Conservation (phyloP, 176 grass and related monocot species). For the Urochloa ruziziensis region DNA sequence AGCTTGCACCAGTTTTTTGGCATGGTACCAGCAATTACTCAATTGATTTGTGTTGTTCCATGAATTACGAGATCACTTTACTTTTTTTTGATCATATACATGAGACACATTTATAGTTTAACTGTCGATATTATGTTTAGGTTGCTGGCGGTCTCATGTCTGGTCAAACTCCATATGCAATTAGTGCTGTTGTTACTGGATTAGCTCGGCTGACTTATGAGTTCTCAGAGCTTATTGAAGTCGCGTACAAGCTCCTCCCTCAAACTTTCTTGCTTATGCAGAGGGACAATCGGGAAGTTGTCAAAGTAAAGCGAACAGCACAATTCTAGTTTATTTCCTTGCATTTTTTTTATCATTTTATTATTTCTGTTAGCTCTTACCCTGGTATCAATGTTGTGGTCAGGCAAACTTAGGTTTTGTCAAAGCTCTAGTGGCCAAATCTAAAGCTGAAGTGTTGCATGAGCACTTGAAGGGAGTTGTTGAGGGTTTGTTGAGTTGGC, state of each 20-base stretch:
- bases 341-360: neutral
- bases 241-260: conserved; percentile 83
- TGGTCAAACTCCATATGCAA: conserved; percentile 74
- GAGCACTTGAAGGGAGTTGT: conserved; percentile 74
- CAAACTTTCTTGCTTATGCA: conserved; percentile 80
- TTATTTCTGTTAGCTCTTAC: neutral
- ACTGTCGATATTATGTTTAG: conserved; percentile 43
- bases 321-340: conserved; percentile 14
- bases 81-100: neutral
- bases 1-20: conserved; percentile 76
- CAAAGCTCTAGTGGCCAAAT: conserved; percentile 92
- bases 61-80: neutral
- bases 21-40: conserved; percentile 65
- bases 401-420: conserved; percentile 94
- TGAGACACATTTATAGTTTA: neutral
- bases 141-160: conserved; percentile 65
- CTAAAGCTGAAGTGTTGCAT: conserved; percentile 72
- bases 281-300: conserved; percentile 87
- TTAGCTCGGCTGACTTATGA: conserved; percentile 92
- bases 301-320: conserved; percentile 53
- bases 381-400: conserved; percentile 22
- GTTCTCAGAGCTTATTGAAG: conserved; percentile 83
- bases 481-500: conserved; percentile 68
- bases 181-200: conserved; percentile 87
- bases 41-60: too few relatives aligned